Evolutionary conservation across 805 yeast species (phyloP).

Genomic region (Ogataea saltuana): DNA sequence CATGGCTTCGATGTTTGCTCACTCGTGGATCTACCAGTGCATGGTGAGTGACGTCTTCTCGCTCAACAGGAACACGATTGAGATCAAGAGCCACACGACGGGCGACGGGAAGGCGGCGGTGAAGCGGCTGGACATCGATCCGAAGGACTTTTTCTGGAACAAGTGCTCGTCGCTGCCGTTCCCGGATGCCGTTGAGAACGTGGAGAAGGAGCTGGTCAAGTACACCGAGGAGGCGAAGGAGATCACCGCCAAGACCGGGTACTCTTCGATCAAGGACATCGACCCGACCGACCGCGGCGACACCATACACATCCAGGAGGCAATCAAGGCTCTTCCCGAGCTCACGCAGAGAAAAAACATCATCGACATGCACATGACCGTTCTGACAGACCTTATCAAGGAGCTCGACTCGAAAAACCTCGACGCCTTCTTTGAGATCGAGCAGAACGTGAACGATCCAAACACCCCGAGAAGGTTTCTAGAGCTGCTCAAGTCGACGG

Average conservation of each 20-base stretch:
- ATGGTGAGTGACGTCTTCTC: conserved; percentile 91
- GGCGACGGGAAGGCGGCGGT: conserved; percentile 38
- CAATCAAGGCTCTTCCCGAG: conserved; percentile 90
- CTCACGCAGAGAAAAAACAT: conserved; percentile 83
- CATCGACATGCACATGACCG: conserved; percentile 96
- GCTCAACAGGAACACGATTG: conserved; percentile 79
- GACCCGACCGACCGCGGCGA: conserved; percentile 58
- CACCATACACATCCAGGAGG: conserved; percentile 73
- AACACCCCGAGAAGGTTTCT: conserved; percentile 59
- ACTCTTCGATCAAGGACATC: conserved; percentile 71
- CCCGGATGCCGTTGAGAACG: conserved; percentile 98
- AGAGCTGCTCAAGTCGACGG: conserved; percentile 52
- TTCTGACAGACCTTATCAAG: conserved; percentile 77
- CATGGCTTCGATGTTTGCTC: conserved; percentile 90
- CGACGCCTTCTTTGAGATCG: conserved; percentile 92
- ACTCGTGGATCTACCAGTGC: conserved; percentile 97
- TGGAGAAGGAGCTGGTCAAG: conserved; percentile 75
- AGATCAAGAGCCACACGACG: conserved; percentile 42
- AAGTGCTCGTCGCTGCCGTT: conserved; percentile 84
- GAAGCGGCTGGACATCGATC: conserved; percentile 83
- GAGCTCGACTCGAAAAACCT: conserved; percentile 84
- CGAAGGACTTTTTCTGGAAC: conserved; percentile 90
- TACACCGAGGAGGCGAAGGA: conserved; percentile 89
- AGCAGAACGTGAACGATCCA: conserved; percentile 72
- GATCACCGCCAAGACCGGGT: conserved; percentile 73